A percentile compares a stretch with the other conserved stretches of the same genome.
These are phyloP conservation scores for Alternaria rosae DNA, from an alignment of 2,329 filamentous ascomycete genomes.

Conservation along the genomic window DNA sequence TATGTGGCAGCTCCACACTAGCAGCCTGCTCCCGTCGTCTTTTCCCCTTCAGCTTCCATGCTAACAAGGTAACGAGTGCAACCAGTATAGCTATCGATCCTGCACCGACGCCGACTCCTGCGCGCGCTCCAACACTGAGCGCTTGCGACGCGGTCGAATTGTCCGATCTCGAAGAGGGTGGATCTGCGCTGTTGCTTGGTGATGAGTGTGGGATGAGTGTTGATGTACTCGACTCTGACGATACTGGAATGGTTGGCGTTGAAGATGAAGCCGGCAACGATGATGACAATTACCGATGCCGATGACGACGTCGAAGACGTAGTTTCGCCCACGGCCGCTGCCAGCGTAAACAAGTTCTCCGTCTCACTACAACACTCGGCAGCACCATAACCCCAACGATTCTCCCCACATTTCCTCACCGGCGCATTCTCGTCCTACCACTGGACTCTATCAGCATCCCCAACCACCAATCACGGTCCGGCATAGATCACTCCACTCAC, in stretches of 20 bases:
- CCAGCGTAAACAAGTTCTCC: too few species aligned
- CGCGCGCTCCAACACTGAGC: not conserved
- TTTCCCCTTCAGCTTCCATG: not conserved
- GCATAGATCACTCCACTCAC: not conserved
- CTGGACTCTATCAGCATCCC: not conserved
- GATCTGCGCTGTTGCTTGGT: not conserved
- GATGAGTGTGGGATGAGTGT: not conserved
- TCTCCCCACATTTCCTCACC: not conserved
- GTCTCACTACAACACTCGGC: not conserved
- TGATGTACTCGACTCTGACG: not conserved
- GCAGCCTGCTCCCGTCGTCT: not conserved
- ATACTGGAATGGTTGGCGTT: too few species aligned
- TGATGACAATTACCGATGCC: too few species aligned
- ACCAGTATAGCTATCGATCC: not conserved
- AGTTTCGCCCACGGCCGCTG: not conserved
- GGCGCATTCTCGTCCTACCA: not conserved
- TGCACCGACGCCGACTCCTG: not conserved
- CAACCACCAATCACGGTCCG: not conserved
- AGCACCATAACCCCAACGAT: not conserved
- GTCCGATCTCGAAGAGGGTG: not conserved
- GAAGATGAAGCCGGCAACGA: too few species aligned
- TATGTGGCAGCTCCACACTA: not conserved
- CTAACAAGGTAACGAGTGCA: not conserved
- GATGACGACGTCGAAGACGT: not conserved
- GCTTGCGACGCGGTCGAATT: not conserved